Evolutionary conservation across 768 basidiomycete species (phyloP), one percentile per base, ranked within the genome.

Genomic region (Suillus variegatus): DNA sequence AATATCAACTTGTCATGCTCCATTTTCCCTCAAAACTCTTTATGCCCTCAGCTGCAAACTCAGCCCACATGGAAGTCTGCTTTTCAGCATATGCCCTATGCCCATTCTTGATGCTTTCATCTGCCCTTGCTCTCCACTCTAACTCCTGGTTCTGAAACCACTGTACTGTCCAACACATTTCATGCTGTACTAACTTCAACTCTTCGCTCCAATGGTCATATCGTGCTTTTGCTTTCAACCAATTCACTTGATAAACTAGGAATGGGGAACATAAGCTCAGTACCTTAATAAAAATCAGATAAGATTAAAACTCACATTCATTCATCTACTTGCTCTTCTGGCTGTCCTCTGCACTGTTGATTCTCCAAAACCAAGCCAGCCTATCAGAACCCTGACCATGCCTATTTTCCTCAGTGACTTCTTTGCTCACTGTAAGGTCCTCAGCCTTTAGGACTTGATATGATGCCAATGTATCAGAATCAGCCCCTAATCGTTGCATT

Each of bases 181-280:
- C 70, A 62, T 71, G 58, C 57, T 44, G 46, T 6, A 71, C 49
- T n/a, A 68, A 41, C 12, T 43, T 62, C n/a, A 69, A 6, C 51
- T 73, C 72, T 40, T 73, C 70, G 2, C 51, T 28, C 72, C 72
- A 73, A 56, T 65, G 22, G 16, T 68, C 38, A 22, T 56, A 63
- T 36, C 61, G 61, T 38, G 71, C 71, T 60, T 65, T 69, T 12
- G 72, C 66, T 36, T 64, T 64, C 36, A 64, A 38, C 64, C 64
- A 64, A n/a, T 49, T 64, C 13, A 64, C 46, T 6, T n/a, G 35
- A 20, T 60, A 58, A 40, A 64, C 64, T 64, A 14, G 16, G 20
- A 38, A 61, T 35, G 41, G 40, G 35, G 14, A 18, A 25, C 22
- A 28, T 38, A 43, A 41, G 7, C 44, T 46, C 18, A 8, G 4